These are phyloP conservation scores for Saccharomycopsis microspora DNA, from an alignment of 805 yeast genomes.

Conservation along the genomic window DNA sequence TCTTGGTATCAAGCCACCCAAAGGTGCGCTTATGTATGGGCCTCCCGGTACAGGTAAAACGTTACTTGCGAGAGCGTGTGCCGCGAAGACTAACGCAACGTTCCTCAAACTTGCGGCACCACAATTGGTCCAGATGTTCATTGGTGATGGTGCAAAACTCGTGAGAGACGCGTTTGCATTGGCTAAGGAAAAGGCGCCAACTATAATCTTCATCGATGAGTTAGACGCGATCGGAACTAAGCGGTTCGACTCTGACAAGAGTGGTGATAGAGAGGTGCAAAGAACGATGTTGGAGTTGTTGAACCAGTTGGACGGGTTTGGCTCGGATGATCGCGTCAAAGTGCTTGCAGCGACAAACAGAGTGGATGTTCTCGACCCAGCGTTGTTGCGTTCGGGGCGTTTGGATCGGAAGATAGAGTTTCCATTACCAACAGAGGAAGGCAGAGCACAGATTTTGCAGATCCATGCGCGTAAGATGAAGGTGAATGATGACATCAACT, in stretches of 20 bases:
- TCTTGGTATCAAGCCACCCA: slow-evolving; percentile 94
- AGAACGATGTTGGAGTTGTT: slow-evolving; percentile 97
- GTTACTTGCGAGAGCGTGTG: slow-evolving; percentile 93
- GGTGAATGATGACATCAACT: slow-evolving; percentile 81
- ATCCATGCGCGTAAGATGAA: slow-evolving; percentile 97
- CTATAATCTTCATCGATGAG: slow-evolving; percentile 95
- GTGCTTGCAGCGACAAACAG: slow-evolving; percentile 97
- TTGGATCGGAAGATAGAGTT: slow-evolving; percentile 96
- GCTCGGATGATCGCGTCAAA: slow-evolving; percentile 93
- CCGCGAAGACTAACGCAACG: slow-evolving; percentile 97
- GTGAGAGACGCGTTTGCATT: slow-evolving; percentile 96
- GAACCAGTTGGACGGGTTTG: slow-evolving; percentile 96
- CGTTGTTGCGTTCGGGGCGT: slow-evolving; percentile 92
- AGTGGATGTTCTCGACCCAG: slow-evolving; percentile 98
- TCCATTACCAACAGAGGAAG: slow-evolving; percentile 95
- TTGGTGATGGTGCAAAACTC: slow-evolving; percentile 97
- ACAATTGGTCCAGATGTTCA: slow-evolving; percentile 94
- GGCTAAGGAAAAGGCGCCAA: slow-evolving; percentile 97
- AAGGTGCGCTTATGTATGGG: slow-evolving; percentile 97
- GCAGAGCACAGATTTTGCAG: slow-evolving; percentile 91
- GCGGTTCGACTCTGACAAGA: slow-evolving; percentile 93
- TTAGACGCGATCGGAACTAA: slow-evolving; percentile 98
- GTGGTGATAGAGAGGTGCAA: slow-evolving; percentile 98
- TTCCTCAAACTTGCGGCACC: slow-evolving; percentile 95
- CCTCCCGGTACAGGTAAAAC: slow-evolving; percentile 99